Percentiles rank a stretch among this genome's conserved stretches.
Conservation (phyloP, 2,329 filamentous ascomycete species). For the Phaeosphaeriaceae sp. region DNA sequence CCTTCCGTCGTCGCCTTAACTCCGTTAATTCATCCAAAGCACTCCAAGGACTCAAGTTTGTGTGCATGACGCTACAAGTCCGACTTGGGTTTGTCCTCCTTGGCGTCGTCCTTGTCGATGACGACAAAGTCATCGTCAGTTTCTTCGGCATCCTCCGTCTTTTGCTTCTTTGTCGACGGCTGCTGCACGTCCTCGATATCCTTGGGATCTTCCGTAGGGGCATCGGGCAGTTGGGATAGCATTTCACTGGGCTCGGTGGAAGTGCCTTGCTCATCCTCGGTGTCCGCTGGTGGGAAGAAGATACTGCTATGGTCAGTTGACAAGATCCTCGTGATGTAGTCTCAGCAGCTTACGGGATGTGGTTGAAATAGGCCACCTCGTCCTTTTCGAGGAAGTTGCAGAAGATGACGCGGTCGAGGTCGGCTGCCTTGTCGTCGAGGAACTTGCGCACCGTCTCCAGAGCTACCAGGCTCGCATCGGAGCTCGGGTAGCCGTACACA, state of each 20-base stretch:
- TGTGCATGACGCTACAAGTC: neutral
- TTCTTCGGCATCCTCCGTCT: slow-evolving; percentile 40
- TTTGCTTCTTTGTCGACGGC: slow-evolving; percentile 56
- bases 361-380: slow-evolving; percentile 71
- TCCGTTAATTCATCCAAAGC: neutral
- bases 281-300: slow-evolving; percentile 43
- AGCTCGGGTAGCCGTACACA: slow-evolving; percentile 84
- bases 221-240: slow-evolving; percentile 56
- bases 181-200: slow-evolving; percentile 48
- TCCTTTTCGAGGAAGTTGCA: slow-evolving; percentile 85
- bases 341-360: slow-evolving; percentile 70
- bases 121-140: slow-evolving; percentile 43
- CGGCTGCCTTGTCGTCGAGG: slow-evolving; percentile 56
- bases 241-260: slow-evolving; percentile 41
- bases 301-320: slow-evolving; percentile 22
- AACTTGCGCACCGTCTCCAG: slow-evolving; percentile 66
- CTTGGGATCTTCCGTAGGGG: slow-evolving; percentile 56
- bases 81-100: slow-evolving; percentile 18
- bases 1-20: neutral
- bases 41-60: neutral
- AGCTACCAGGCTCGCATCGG: slow-evolving; percentile 75
- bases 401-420: slow-evolving; percentile 79
- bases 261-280: slow-evolving; percentile 30
- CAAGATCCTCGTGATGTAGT: slow-evolving; percentile 9
- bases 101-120: slow-evolving; percentile 34